These are phyloP conservation scores for Colletotrichum sojae DNA, from an alignment of 2,329 filamentous ascomycete species.

Conservation along the genomic window DNA sequence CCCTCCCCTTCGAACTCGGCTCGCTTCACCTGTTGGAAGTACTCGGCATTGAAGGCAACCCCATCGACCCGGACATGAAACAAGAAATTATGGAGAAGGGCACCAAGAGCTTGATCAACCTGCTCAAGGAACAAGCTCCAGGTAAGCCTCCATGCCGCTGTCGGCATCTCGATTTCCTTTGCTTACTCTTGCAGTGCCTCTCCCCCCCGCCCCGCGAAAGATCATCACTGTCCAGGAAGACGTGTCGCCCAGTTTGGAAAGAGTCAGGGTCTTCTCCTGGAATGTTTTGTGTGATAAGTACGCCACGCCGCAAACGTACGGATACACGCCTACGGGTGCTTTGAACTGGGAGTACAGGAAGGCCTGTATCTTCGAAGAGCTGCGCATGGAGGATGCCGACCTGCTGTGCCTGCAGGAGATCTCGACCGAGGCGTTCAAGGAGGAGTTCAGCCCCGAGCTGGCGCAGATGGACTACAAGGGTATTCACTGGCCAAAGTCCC, in stretches of 20 bases:
- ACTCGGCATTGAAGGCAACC: conserved; percentile 93
- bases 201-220: conserved; percentile 82
- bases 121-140: conserved; percentile 86
- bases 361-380: conserved; percentile 85
- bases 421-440: conserved; percentile 91
- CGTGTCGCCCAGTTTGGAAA: conserved; percentile 71
- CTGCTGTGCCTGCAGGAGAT: conserved; percentile 96
- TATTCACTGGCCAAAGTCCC: conserved; percentile 90
- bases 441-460: conserved; percentile 89
- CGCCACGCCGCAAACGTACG: conserved; percentile 86
- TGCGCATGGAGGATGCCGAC: conserved; percentile 85
- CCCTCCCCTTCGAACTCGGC: conserved; percentile 88
- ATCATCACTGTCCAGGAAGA: conserved; percentile 84
- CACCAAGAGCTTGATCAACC: conserved; percentile 86
- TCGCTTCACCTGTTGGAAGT: conserved; percentile 90
- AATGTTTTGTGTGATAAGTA: conserved; percentile 97
- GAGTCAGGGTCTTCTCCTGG: conserved; percentile 90
- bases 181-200: conserved; percentile 72
- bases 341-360: conserved; percentile 90
- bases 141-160: conserved; percentile 68
- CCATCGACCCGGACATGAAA: conserved; percentile 81
- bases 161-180: neutral
- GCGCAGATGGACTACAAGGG: conserved; percentile 93
- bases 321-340: conserved; percentile 87
- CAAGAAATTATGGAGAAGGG: conserved; percentile 89